Base-by-base conservation (phyloP, 1,139 yeast species). In the Scheffersomyces stambukii region DNA sequence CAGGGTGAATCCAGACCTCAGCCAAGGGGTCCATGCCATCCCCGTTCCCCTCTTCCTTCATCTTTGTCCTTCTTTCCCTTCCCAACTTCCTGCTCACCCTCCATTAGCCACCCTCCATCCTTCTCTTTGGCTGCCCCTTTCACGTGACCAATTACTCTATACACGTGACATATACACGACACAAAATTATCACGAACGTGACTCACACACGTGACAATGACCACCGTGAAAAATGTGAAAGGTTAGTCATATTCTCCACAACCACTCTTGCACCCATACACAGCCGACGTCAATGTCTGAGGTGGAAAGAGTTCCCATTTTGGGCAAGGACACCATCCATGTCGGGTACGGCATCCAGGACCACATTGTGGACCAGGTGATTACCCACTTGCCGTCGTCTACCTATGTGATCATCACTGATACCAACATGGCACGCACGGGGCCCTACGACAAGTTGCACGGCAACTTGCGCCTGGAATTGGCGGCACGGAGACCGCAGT, bases 331-430 rank as follows among this genome's bases (percentile, higher is more conserved):
- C 33, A 70, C 82, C 35, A 88, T 93, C 57, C 95, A 85, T 56
- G 86, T 93, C 38, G 99, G 99, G 21, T 86, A 81, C 64, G 75
- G 81, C 34, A 78, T 89, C 43, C 81, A 76, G 42, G 69, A 70
- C 40, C 93, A 86, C 50, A 80, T 91, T 37, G 86, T 85, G 32
- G 57, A 68, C 14, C 85, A 85, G 42, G 74, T 82, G 29, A 64
- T 88, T 23, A 46, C 61, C 12, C 68, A 69, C 26, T 69, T 81
- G 48, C 72, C 77, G 28, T 84, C 96, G 6, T 86, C 97, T 5
- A 89, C 97, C 10, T 93, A 91, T 62, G 96, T 88, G 35, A 66
- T 93, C 39, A 73, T 91, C 42, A 86, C 96, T 23, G 99, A 93
- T 56, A 62, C 82, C 16, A 86, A 91, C 57, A 72, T 91, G 54